Base-by-base conservation (phyloP, 306 rosid species). In the Hippophae gyantsensis region DNA sequence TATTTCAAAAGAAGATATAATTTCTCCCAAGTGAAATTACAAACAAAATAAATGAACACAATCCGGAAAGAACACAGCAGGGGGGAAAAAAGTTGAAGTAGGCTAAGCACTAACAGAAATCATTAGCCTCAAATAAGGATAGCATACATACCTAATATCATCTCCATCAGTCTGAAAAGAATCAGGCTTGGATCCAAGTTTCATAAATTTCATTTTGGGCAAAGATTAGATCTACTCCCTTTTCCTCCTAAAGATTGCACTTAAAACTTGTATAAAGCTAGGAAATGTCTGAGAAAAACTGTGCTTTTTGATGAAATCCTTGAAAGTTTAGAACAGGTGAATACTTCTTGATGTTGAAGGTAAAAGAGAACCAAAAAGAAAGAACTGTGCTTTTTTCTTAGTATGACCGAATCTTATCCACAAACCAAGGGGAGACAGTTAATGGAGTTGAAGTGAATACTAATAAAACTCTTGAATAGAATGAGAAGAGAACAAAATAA, bases 161-260 rank as follows among this genome's bases (percentile, higher is more conserved):
- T 80, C 86, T 9, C 82, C 96, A 48, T 88, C 94, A 61, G 78
- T 76, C 72, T 88, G 94, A 73, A 88, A 88, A 63, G 84, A 74
- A 76, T 88, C 96, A 54, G 89, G 87, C 74, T 80, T 88, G 50
- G 94, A 88, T 82, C 96, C 96, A 66, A 88, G 96, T 75, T 88
- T 88, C 96, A 88, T 88, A 71, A 88, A 88, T 85, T 88, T 88
- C 96, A 88, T 88, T 60, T 82, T 79, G 70, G 48, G 67, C 67
- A 68, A 61, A 50, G 61, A 56, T 14, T 7, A 49, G 69, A 62
- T 62, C 73, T 62, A 7, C n/a, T 43, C 42, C 26, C 59, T 43
- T 52, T 53, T 41, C 62, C 70, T 18, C 32, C 42, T 18, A 25
- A 11, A 48, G 42, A 60, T 25, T 48, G 10, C 50, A 60, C 38